Base-by-base conservation (phyloP, 148 eudicot species). In the Rhododendron ferrugineum region DNA sequence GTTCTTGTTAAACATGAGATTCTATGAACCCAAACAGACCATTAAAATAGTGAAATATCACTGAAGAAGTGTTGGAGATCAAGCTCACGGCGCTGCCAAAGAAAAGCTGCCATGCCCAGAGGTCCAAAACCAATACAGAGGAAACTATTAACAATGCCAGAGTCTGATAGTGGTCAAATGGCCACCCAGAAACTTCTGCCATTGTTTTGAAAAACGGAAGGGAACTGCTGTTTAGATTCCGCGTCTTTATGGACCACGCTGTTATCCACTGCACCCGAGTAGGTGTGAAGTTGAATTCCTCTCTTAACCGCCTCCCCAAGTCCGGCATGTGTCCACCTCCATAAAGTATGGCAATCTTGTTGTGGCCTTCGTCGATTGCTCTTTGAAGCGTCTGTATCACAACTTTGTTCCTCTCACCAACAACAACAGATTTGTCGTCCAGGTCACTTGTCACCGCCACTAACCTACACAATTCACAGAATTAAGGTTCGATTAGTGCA, bases 321-420 rank as follows among this genome's bases (percentile, higher is more conserved):
- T 97, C 99, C 1, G 99, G 99, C 99, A 97, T 97, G 93, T 97
- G 99, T 30, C 99, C 99, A 5, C 98, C 96, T 64, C 99, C 99
- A 79, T 97, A 97, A 2, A 97, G 90, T 64, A 97, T 89, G 60
- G 98, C 99, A 56, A 97, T 97, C 88, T 93, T 97, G 32, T 93
- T 94, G 89, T 95, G 88, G 47, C 99, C 98, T 52, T 92, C 90
- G 11, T 91, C 88, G 0, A 97, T 92, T 44, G 98, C 98, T 83
- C 87, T 92, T 78, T 84, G 83, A 68, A 95, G 95, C 36, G 95
- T 96, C 83, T 93, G 91, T 78, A 87, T 90, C 81, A 98, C 99
- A 50, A 93, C 98, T 91, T 74, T 92, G 89, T 97, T 97, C 86
- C 99, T 89, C 94, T 97, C 98, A 22, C 99, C 99, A 22, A 97